Conservation (phyloP, 75 land plant species). For the Sequoia sempervirens region DNA sequence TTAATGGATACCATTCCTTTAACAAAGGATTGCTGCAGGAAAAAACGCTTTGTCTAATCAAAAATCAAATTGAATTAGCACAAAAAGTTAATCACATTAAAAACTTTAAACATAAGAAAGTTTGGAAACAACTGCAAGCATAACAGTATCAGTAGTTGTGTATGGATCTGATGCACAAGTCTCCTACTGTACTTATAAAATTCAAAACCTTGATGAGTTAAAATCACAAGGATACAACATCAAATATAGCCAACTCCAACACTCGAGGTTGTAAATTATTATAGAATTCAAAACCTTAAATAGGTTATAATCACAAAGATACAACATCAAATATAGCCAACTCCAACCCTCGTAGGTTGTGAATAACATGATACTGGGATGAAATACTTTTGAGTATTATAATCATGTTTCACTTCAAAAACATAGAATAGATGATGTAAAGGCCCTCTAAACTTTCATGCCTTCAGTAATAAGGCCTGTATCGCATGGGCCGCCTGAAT, state of each 20-base stretch:
- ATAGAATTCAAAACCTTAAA: not conserved
- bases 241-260: not conserved
- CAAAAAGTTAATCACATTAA: not conserved
- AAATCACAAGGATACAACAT: not conserved
- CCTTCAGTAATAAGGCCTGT: slow-evolving; percentile 59
- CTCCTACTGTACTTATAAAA: not conserved
- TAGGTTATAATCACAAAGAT: not conserved
- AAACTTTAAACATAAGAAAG: not conserved
- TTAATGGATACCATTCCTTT: not conserved
- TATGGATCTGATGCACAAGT: not conserved
- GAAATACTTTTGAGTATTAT: not conserved
- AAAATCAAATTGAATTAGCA: not conserved
- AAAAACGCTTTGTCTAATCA: not conserved
- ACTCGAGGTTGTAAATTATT: too few species aligned
- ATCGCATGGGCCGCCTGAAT: slow-evolving; percentile 81
- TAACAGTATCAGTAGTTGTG: not conserved
- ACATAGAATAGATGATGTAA: not conserved
- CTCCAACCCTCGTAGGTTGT: not conserved
- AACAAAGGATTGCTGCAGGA: not conserved
- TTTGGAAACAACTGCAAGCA: not conserved
- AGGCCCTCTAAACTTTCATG: slow-evolving; percentile 1
- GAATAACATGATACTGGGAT: not conserved
- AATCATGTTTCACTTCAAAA: not conserved
- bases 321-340: not conserved
- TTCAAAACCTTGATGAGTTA: not conserved